Evolutionary conservation across 1,284 basidiomycete species (phyloP), one percentile per base, ranked within the genome.

Genomic region (Stereum hirsutum): DNA sequence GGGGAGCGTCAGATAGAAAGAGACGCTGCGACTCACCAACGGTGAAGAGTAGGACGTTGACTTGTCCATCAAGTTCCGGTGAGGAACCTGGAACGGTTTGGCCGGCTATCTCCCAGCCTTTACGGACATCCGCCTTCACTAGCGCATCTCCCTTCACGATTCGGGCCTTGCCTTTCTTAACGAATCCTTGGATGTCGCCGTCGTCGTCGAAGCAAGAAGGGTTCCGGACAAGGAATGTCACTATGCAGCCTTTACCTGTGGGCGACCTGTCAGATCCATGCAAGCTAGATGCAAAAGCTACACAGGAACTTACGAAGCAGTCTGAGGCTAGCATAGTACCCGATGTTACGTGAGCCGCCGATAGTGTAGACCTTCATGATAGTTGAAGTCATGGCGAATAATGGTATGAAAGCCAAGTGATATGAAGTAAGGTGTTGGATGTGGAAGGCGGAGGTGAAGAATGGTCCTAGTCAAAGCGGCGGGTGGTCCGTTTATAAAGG

Each of bases 261-360:
- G 15, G 24, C 24, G 20, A 14, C 1, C 10, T 45, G 25, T 41
- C 15, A 39, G 41, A 39, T 19, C 12, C 17, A 39, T 25, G 5
- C 39, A 28, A 33, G 20, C 10, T 35, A 28, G 8, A 28, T 34
- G 5, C 28, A 24, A 19, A 39, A 39, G 38, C 36, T 15, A 24
- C 21, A 28, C 30, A 36, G 35, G 26, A 4, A 57, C 65, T 30
- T 49, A 78, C 75, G 60, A 21, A 80, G 64, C 1, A 82, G 61
- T 14, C 74, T 58, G 24, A 72, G 38, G 1, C 72, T 61, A 32
- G 78, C 56, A 46, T 64, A 63, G 59, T 80, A 81, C 3, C 79
- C 80, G 47, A 80, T 78, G 57, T 81, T 79, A 41, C 70, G 68
- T 8, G 81, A 83, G 6, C 67, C 78, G 32, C 80, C 80, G n/a